Base-by-base conservation (phyloP, 2,329 filamentous ascomycete species). In the Cyanodermella asteris region DNA sequence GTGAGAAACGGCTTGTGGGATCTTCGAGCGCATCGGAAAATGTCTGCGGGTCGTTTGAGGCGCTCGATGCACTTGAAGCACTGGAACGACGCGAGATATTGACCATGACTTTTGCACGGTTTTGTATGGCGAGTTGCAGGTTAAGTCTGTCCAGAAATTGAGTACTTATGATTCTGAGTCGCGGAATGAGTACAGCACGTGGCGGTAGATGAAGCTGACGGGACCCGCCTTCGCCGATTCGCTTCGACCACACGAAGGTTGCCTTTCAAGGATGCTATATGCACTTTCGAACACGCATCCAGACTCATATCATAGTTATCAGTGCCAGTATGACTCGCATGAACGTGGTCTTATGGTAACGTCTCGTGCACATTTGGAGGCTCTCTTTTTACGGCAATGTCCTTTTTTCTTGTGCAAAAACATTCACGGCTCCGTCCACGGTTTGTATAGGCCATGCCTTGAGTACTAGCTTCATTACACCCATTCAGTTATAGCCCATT, bases 1-100 rank as follows among this genome's bases (percentile, higher is more conserved):
- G 42, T 10, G 51, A 44, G 31, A 56, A 57, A 12, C 44, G 47
- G 5, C 49, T 47, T 5, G 30, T 33, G 25, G 25, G 24, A 17
- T 22, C 13, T 13, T 18, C 21, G 33, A 40, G 52, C 49, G 33
- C 50, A 46, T 26, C 51, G 50, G 12, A 45, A 35, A 11, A 50
- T 26, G 13, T 31, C 46, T 9, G 47, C 45, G n/a, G 43, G n/a
- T n/a, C n/a, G n/a, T n/a, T n/a, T n/a, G 18, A 19, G 24, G 19
- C 20, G 22, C 13, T 13, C 20, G 12, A n/a, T 16, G 11, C 11
- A 21, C 20, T 16, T 19, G 22, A 9, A 9, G 11, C 7, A 17
- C 3, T 7, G 24, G 7, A 12, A 12, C 24, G n/a, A 16, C 2
- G 5, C 11, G 17, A 3, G 14, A 4, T 26, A 13, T 6, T 7